Conservation (phyloP, 192 early-diverging fungal species). For the Bifiguratus adelaidae region DNA sequence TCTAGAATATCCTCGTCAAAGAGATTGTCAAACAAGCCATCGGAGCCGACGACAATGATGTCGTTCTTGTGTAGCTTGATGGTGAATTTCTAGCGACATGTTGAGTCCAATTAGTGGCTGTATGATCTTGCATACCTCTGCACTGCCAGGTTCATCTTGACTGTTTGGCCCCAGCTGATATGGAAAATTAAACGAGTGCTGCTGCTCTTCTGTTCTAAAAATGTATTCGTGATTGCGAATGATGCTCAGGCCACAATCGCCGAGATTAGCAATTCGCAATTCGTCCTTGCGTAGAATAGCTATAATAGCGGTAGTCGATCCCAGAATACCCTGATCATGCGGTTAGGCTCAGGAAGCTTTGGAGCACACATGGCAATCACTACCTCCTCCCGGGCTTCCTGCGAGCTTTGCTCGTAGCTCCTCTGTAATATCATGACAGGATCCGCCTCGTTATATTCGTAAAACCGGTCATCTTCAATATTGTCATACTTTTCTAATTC, state of each 20-base stretch:
- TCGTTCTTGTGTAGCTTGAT: constrained; percentile 88
- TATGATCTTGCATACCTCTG: no score
- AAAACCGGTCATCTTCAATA: constrained; percentile 63
- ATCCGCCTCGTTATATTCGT: constrained; percentile 68
- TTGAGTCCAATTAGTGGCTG: background rate
- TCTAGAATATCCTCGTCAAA: constrained; percentile 98
- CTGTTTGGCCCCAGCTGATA: constrained; percentile 93
- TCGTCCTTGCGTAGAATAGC: constrained; percentile 85
- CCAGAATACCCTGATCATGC: constrained; percentile 54
- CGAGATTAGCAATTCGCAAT: constrained; percentile 87
- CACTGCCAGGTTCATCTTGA: no score
- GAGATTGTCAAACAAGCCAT: constrained; percentile 96
- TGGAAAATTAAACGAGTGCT: constrained; percentile 98
- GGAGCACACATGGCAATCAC: background rate
- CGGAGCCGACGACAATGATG: constrained; percentile 84
- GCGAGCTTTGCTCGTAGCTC: constrained; percentile 64
- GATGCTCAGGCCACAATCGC: constrained; percentile 87
- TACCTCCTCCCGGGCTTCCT: constrained; percentile 60
- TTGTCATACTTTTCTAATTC: constrained; percentile 85
- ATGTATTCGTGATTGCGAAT: constrained; percentile 81
- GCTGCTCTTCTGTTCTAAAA: constrained; percentile 94
- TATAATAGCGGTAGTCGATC: constrained; percentile 86
- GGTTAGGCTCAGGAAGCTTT: background rate
- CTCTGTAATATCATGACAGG: constrained; percentile 74
- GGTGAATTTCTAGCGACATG: constrained; percentile 31